Evolutionary conservation across 1,139 yeast species (phyloP).

Genomic region (Zygoascus meyerae): DNA sequence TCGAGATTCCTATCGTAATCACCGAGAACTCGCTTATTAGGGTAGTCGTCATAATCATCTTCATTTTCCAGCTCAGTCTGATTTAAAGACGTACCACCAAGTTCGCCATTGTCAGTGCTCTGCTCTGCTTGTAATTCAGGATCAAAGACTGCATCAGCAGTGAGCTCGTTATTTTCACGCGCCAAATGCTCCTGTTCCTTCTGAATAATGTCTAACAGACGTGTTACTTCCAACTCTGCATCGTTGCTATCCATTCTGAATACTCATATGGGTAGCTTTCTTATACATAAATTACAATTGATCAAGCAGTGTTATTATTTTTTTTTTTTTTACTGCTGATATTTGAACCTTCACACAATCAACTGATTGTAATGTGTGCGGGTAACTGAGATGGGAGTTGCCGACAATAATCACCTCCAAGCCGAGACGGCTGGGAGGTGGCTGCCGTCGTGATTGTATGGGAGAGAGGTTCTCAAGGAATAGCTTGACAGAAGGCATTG

Average conservation of each 20-base stretch:
- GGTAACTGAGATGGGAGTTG: too few species aligned
- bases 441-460: too few species aligned
- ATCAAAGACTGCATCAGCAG: neutral
- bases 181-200: constrained; percentile 8
- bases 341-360: too few species aligned
- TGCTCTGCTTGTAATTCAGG: neutral
- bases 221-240: constrained; percentile 8
- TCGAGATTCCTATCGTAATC: neutral
- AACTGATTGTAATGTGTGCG: too few species aligned
- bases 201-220: constrained; percentile 14
- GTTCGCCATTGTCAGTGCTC: too few species aligned
- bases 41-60: neutral
- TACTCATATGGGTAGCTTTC: neutral
- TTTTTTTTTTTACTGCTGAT: too few species aligned
- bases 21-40: neutral
- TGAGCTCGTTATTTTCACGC: neutral
- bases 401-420: too few species aligned
- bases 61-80: too few species aligned
- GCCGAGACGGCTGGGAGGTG: too few species aligned
- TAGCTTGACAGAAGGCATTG: neutral
- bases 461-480: neutral
- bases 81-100: too few species aligned
- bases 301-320: too few species aligned
- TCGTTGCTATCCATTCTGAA: constrained; percentile 2
- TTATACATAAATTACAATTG: too few species aligned